Conservation (phyloP, 129 eudicot species). For the Chrysanthemum seticuspe region DNA sequence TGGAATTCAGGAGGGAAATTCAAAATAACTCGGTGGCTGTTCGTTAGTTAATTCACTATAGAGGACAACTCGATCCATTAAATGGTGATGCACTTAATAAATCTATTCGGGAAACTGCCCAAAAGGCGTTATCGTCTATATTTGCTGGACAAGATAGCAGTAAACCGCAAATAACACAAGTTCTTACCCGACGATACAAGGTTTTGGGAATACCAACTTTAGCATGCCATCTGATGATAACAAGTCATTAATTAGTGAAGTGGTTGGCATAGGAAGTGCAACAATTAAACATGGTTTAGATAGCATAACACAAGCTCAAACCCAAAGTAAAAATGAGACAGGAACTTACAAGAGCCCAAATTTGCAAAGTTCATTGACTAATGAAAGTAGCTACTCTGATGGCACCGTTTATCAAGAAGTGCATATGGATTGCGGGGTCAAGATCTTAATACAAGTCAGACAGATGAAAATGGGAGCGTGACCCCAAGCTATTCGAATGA, state of each 20-base stretch:
- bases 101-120: constrained; percentile 82
- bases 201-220: constrained; percentile 83
- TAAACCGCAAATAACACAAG: constrained; percentile 67
- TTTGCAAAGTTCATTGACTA: constrained; percentile 70
- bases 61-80: constrained; percentile 79
- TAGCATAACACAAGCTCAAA: constrained; percentile 63
- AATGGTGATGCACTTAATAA: constrained; percentile 91
- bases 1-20: constrained; percentile 92
- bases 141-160: too few relatives aligned
- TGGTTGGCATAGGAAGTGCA: constrained; percentile 90
- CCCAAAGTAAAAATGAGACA: constrained; percentile 54
- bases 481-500: constrained; percentile 41
- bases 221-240: constrained; percentile 65
- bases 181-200: constrained; percentile 73
- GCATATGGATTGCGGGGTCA: constrained; percentile 52
- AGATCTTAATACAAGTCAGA: constrained; percentile 41
- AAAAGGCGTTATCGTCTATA: too few relatives aligned
- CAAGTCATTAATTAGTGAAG: constrained; percentile 81
- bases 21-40: constrained; percentile 86
- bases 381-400: constrained; percentile 49
- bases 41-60: constrained; percentile 78
- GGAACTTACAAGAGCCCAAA: constrained; percentile 84
- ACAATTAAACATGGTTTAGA: constrained; percentile 76
- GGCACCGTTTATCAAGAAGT: constrained; percentile 14
- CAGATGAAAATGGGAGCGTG: constrained; percentile 43